A percentile compares a stretch with the other conserved stretches of the same genome.
Conservation (phyloP, 2,329 filamentous ascomycete species). For the Neofusicoccum umdonicola region DNA sequence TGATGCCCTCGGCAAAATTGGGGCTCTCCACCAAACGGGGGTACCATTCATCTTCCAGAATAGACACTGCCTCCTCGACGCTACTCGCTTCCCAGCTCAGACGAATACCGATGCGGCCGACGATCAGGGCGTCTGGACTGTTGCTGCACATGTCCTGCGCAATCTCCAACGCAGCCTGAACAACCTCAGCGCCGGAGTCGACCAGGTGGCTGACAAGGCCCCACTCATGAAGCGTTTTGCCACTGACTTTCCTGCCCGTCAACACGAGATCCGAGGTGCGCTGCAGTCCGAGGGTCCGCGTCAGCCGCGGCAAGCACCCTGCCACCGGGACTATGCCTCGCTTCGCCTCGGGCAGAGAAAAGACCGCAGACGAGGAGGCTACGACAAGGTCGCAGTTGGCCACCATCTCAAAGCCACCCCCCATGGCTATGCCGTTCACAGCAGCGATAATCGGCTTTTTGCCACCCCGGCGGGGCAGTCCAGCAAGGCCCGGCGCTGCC, state of each 20-base stretch:
- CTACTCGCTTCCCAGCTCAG: slow-evolving; percentile 22
- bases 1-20: slow-evolving; percentile 45
- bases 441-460: slow-evolving; percentile 56
- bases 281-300: slow-evolving; percentile 41
- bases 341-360: slow-evolving; percentile 48
- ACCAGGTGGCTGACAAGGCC: slow-evolving; percentile 19
- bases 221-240: slow-evolving; percentile 23
- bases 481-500: slow-evolving; percentile 45
- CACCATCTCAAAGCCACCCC: slow-evolving; percentile 52
- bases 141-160: slow-evolving; percentile 23
- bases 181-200: slow-evolving; percentile 2
- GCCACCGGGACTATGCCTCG: slow-evolving; percentile 48
- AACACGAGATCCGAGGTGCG: slow-evolving; percentile 44
- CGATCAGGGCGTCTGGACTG: slow-evolving; percentile 23
- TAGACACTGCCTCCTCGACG: slow-evolving; percentile 18
- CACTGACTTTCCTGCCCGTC: slow-evolving; percentile 38
- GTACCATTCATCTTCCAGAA: neutral
- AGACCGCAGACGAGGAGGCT: slow-evolving; percentile 44
- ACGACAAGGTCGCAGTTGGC: slow-evolving; percentile 51
- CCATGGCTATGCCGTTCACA: slow-evolving; percentile 51
- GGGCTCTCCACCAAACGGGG: slow-evolving; percentile 34
- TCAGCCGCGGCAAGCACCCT: slow-evolving; percentile 45
- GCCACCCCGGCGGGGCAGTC: slow-evolving; percentile 50
- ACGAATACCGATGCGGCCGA: slow-evolving; percentile 22
- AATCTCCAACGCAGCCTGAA: slow-evolving; percentile 18